Conservation (phyloP, 768 basidiomycete species). For the Kwoniella dendrophila region DNA sequence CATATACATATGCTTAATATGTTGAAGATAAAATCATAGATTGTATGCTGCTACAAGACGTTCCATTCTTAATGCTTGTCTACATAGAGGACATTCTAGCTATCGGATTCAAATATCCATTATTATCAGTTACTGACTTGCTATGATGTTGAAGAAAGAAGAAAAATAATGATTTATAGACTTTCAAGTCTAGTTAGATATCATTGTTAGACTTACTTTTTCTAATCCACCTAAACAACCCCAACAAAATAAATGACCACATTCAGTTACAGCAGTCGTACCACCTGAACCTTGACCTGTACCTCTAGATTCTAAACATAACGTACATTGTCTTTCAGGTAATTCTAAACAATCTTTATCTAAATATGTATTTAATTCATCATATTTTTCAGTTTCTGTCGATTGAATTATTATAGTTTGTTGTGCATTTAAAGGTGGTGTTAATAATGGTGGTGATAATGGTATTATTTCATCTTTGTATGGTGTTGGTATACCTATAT, state of each 20-base stretch:
- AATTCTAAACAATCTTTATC: slow-evolving; percentile 24
- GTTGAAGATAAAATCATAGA: too few species aligned
- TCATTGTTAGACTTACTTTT: slow-evolving; percentile 54
- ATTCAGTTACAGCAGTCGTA: slow-evolving; percentile 54
- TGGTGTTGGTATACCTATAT: slow-evolving; percentile 4
- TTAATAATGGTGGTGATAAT: slow-evolving; percentile 24
- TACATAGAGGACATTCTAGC: slow-evolving; percentile 55
- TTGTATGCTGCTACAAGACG: slow-evolving; percentile 52
- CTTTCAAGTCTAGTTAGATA: too few species aligned
- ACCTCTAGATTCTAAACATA: slow-evolving; percentile 52
- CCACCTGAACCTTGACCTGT: slow-evolving; percentile 50
- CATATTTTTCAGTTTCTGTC: slow-evolving; percentile 18
- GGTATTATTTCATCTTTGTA: slow-evolving; percentile 14
- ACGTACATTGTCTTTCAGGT: slow-evolving; percentile 50
- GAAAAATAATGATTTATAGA: too few species aligned
- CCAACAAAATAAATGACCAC: slow-evolving; percentile 58
- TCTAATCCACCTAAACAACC: slow-evolving; percentile 54
- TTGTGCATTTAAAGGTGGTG: slow-evolving; percentile 28
- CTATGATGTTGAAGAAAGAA: too few species aligned
- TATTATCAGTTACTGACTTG: too few species aligned
- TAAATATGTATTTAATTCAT: slow-evolving; percentile 44
- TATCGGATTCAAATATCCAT: too few species aligned
- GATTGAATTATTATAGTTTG: slow-evolving; percentile 28
- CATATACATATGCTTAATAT: too few species aligned
- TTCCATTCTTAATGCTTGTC: slow-evolving; percentile 53